Evolutionary conservation across 805 yeast species (phyloP), one percentile per base, ranked within the genome.

Genomic region (Wickerhamomyces canadensis): DNA sequence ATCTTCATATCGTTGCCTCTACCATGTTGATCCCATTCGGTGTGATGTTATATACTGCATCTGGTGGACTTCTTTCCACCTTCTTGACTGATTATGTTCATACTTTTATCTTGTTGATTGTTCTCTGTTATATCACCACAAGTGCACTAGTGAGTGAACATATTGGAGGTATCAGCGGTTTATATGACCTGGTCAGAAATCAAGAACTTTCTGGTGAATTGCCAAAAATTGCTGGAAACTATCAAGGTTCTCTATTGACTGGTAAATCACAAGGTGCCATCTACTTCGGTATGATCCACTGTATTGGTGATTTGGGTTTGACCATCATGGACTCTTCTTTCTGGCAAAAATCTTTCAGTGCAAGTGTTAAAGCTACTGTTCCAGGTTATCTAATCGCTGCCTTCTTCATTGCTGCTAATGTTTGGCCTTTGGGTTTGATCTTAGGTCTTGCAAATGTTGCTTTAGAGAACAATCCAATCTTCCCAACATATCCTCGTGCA

Each of bases 61-160:
- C 66, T 30, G 76, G 76, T 29, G 77, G 76, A 5, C 51, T 72
- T 29, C 68, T 67, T 38, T 67, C 74, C 12, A 70, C 76, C 4
- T 69, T 71, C 42, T 49, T 72, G 25, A 65, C 76, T 9, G 76
- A 71, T 46, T 70, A 67, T 62, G 61, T 65, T 24, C 75, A 70
- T 51, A 63, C 73, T 1, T 65, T 67, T 19, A 65, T 70, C 34
- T 56, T 68, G 32, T 62, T 61, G 39, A 50, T 61, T 23, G 54
- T 68, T 14, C 49, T 68, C 19, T 52, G 56, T 6, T 44, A 61
- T 4, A 45, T 49, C 10, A 62, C 52, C 40, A 55, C 56, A 6
- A 52, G 56, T 6, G 66, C 57, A 37, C 47, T 62, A 19, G 45
- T 60, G 13, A 57, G 64, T n/a, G 40, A 49, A 12, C 38, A 51